Base-by-base conservation (phyloP, 2,329 filamentous ascomycete species). In the Diaporthe batatas region DNA sequence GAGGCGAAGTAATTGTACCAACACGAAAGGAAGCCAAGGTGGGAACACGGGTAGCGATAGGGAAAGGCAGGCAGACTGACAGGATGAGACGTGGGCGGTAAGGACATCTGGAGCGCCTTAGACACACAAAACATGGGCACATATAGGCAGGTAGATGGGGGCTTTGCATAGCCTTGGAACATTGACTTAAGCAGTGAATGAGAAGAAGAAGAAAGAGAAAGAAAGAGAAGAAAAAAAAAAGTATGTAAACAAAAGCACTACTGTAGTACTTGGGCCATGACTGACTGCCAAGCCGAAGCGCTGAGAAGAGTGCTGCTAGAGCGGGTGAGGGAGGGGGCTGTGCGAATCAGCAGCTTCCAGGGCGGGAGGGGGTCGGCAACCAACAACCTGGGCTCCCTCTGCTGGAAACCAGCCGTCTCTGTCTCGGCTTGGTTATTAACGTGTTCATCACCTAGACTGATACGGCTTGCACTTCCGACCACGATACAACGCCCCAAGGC, bases 1-100 rank as follows among this genome's bases (percentile, higher is more conserved):
- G 68, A 68, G 62, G 57, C 74, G 36, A 23, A 62, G n/a, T 57
- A 72, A 68, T 55, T 73, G 72, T 71, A 51, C 39, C 55, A 70
- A 62, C 55, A 70, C 25, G 68, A 25, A 23, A 54, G 55, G 44
- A 54, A 62, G 55, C 34, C 6, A 34, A 32, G 62, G 21, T 11
- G 54, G 32, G 32, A 36, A 29, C 54, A 23, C 23, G 36, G n/a
- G 34, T 25, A 62, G 34, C 47, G 14, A 70, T 47, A 62, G 44
- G 55, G 34, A 57, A 39, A 47, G 32, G 23, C 44, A 73, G 29
- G 64, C 49, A 70, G 67, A 70, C 54, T 73, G 71, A 70, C 65
- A 44, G 23, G 68, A 18, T 54, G 55, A 62, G 25, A 32, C 32
- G 34, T 34, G 55, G 68, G 55, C 55, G 53, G 55, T 53, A 25